Evolutionary conservation across 1,284 basidiomycete genomes (phyloP).

Genomic region (Malassezia brasiliensis): DNA sequence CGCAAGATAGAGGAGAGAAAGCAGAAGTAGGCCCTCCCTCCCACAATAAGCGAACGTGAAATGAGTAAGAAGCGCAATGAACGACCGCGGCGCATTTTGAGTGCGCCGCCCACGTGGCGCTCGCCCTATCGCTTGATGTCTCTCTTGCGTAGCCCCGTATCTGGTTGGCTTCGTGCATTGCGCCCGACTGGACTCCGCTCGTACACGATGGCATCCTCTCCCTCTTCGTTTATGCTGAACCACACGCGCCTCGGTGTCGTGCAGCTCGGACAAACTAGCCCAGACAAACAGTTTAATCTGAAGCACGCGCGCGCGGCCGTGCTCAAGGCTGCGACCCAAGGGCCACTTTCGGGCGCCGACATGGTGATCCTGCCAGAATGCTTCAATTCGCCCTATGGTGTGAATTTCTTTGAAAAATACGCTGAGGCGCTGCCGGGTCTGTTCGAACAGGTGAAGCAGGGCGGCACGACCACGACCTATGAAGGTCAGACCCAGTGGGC

Average conservation of each 20-base stretch:
- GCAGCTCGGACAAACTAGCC: constrained; percentile 39
- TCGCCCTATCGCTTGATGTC: not conserved
- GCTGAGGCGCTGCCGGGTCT: constrained; percentile 39
- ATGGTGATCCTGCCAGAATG: constrained; percentile 61
- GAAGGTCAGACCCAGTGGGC: constrained; percentile 28
- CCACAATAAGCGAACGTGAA: constrained; percentile 21
- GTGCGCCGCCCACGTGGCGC: constrained; percentile 3
- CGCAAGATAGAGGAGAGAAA: constrained; percentile 20
- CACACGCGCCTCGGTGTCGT: constrained; percentile 33
- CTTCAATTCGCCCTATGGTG: constrained; percentile 95
- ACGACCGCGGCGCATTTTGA: not conserved
- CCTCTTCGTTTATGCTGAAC: constrained; percentile 22
- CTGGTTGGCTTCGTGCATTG: not conserved
- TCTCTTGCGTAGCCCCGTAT: too few relatives aligned
- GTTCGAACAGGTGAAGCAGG: constrained; percentile 28
- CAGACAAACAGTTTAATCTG: constrained; percentile 39
- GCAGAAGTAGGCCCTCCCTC: constrained; percentile 11
- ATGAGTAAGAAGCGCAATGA: constrained; percentile 13
- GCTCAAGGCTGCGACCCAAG: constrained; percentile 10
- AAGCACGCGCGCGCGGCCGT: constrained; percentile 26
- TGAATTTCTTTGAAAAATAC: constrained; percentile 52
- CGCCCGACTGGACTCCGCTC: not conserved
- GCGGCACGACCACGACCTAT: constrained; percentile 21
- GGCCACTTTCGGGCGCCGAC: constrained; percentile 23
- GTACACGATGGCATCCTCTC: constrained; percentile 3